Percentiles rank a stretch among this genome's conserved stretches.
Conservation (phyloP, 495 filamentous ascomycete species). For the Pseudomonodictys pantanalensis region DNA sequence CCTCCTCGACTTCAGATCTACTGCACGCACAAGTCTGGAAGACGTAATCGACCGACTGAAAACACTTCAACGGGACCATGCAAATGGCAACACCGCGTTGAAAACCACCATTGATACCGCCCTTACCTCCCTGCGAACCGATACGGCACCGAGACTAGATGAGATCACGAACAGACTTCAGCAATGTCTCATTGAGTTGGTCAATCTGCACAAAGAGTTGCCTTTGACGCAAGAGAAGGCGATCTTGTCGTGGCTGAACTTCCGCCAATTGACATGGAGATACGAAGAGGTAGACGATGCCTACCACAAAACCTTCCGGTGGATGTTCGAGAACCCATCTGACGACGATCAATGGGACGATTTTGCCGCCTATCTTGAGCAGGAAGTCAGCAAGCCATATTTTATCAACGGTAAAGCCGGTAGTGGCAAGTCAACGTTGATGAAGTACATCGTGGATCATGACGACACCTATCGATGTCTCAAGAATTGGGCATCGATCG, state of each 20-base stretch:
- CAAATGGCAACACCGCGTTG: background rate
- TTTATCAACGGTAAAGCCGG: constrained; percentile 15
- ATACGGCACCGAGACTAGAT: background rate
- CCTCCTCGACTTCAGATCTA: background rate
- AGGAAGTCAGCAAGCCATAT: background rate
- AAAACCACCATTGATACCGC: background rate
- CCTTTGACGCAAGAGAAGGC: background rate
- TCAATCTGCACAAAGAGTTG: no score
- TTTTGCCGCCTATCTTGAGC: background rate
- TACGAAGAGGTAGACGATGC: background rate
- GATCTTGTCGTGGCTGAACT: background rate
- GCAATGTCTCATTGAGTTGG: background rate
- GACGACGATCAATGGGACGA: background rate
- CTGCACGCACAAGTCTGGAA: background rate
- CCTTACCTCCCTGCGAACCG: background rate
- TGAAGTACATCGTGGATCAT: constrained; percentile 12
- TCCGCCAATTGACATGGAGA: constrained; percentile 2
- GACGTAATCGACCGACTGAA: background rate
- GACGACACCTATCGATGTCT: background rate
- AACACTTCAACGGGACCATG: background rate
- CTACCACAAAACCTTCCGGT: constrained; percentile 1
- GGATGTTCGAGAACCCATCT: background rate
- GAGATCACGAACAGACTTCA: background rate
- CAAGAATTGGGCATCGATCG: background rate
- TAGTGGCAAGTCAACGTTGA: constrained; percentile 15